Base-by-base conservation (phyloP, 148 eudicot genomes). In the Vaccinium myrtillus region DNA sequence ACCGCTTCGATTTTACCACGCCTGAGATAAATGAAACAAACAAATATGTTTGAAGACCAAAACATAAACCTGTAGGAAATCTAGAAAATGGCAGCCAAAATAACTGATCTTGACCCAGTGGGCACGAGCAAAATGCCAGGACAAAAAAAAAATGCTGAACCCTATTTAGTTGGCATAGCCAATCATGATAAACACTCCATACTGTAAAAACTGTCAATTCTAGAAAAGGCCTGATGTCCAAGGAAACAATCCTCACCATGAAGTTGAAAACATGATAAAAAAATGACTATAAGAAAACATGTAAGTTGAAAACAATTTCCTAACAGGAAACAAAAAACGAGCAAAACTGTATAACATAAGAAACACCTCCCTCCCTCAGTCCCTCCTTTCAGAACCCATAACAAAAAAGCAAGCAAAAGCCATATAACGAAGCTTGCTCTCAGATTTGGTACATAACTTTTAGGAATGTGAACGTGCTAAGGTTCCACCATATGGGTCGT, bases 1-100 rank as follows among this genome's bases (percentile, higher is more conserved):
- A 93, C 56, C 88, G 88, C 90, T 94, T 91, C 5, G 93, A 86
- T 87, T 92, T 94, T 50, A 96, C 97, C 83, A 93, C 98, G 88
- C 98, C 99, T 96, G 88, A 18, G 43, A 65, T 74, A 18, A 79
- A 27, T 63, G 18, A 79, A 65, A 75, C 21, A 67, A 61, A 65
- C 9, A 21, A 9, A 53, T 19, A 16, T 53, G 27, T 63, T 49
- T 8, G 5, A 10, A 18, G 65, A 71, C 69, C 12, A 63, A 63
- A 63, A n/a, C 27, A 1, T 63, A 21, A 11, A 63, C 27, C 12
- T n/a, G 13, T 8, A 21, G 7, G 25, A 63, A 8, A 63, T 21
- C 21, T n/a, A 23, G 73, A 23, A 67, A 25, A 25, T 23, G 36
- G 36, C 16, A 25, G 11, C 73, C 73, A 25, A 25, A 25, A 12